Percentiles rank a stretch among this genome's conserved stretches.
Evolutionary conservation across 176 grass and related monocot species (phyloP).

Genomic region (Oryza punctata): DNA sequence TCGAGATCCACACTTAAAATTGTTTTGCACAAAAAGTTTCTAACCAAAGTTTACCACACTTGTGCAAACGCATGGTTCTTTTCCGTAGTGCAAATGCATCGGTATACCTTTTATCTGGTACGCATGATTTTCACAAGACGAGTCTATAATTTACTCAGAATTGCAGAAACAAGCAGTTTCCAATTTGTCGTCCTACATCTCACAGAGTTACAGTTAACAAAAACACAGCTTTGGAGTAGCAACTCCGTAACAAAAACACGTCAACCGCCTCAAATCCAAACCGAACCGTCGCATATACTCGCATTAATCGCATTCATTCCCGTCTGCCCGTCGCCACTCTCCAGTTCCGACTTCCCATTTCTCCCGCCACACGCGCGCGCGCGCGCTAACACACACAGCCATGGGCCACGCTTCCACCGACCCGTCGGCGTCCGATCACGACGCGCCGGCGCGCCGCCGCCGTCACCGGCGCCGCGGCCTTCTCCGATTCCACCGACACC

Average conservation of each 20-base stretch:
- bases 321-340: no score
- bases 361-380: not conserved
- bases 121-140: no score
- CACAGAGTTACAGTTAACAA: not conserved
- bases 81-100: no score
- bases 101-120: no score
- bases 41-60: no score
- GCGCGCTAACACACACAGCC: not conserved
- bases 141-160: no score
- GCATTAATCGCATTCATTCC: not conserved
- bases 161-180: no score
- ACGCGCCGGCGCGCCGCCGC: slow-evolving; percentile 6
- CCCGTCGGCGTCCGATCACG: slow-evolving; percentile 17
- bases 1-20: no score
- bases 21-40: no score
- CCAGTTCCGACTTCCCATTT: not conserved
- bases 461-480: not conserved
- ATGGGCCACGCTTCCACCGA: slow-evolving; percentile 41
- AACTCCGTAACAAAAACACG: no score
- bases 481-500: not conserved
- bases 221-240: not conserved
- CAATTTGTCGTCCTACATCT: no score
- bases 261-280: not conserved
- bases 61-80: no score
- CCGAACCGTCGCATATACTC: not conserved